Base-by-base conservation (phyloP, 2,329 filamentous ascomycete genomes). In the Dryadomyces sulphureus region DNA sequence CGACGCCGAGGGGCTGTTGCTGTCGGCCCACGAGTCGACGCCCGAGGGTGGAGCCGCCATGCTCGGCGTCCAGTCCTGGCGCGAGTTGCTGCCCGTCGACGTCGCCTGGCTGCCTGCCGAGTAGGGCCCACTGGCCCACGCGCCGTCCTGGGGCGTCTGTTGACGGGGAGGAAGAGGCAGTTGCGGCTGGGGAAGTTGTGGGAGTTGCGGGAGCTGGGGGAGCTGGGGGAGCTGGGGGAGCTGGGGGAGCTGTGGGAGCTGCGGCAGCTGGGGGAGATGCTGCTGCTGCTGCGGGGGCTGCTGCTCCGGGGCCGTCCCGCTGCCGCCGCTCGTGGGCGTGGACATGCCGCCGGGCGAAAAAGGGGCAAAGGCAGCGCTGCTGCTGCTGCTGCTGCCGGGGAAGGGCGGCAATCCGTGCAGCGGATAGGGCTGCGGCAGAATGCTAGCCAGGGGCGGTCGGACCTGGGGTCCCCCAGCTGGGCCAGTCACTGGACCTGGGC, bases 1-100 rank as follows among this genome's bases (percentile, higher is more conserved):
- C 54, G 60, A 34, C 0, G 58, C 57, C 7, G 61, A 38, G 2
- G 46, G 41, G 38, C 48, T 57, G 52, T 67, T 62, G 39, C 60
- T 59, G 43, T 74, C 70, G 1, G 68, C 62, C 72, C 72, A 75
- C 2, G 63, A 62, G 2, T 65, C 69, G n/a, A 72, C 66, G 3
- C 65, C 64, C 4, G 68, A 67, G 4, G 27, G 4, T 45, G 67
- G 65, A 0, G 64, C 63, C 3, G 64, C 64, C 3, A 57, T 60
- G 35, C 56, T 55, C 1, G 56, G 48, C 2, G 61, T 62, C 69
- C 67, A 73, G 50, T 72, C 69, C 0, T 67, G 60, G 36, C 69
- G 64, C 0, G 70, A 70, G 47, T 64, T 64, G 53, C 68, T 71
- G 36, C 64, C 59, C 5, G 65, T 66, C 16, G 69, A 69, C 16